phyloP scores from a whole-genome alignment of 1,284 basidiomycete genomes.

The Ustilago sp. region DNA sequence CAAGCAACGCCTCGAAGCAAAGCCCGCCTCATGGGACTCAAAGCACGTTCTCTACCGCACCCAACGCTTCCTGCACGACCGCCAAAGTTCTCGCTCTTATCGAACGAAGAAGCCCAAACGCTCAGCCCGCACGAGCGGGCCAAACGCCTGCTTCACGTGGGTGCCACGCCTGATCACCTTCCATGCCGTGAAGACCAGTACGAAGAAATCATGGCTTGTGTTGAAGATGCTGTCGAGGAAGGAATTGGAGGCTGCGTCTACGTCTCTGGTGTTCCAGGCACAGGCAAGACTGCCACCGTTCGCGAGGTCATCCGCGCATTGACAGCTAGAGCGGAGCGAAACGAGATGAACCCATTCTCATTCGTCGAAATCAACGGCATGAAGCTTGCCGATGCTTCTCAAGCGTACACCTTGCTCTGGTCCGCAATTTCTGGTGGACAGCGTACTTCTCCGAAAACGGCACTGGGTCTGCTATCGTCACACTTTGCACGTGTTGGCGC shows the following conservation, averaged over 20 bases:
- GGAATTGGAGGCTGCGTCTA: constrained; percentile 95
- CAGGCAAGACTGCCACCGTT: constrained; percentile 91
- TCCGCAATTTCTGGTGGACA: constrained; percentile 54
- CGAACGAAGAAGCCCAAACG: constrained; percentile 29
- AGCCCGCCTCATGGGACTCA: constrained; percentile 46
- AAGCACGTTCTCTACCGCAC: constrained; percentile 39
- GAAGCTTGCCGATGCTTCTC: constrained; percentile 71
- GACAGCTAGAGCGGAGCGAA: constrained; percentile 40
- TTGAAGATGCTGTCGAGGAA: constrained; percentile 88
- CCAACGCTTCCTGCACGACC: constrained; percentile 55
- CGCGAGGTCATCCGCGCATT: constrained; percentile 86
- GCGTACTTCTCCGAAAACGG: constrained; percentile 57
- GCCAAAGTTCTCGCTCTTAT: constrained; percentile 50
- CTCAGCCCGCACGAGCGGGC: constrained; percentile 61
- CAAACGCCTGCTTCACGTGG: constrained; percentile 82
- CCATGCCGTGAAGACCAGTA: constrained; percentile 93
- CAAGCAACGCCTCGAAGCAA: constrained; percentile 47
- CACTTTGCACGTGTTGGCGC: constrained; percentile 54
- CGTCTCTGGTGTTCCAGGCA: constrained; percentile 90
- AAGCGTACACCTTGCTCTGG: constrained; percentile 67
- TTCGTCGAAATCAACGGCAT: constrained; percentile 99
- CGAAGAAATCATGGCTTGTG: constrained; percentile 79
- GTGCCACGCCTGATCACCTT: constrained; percentile 87
- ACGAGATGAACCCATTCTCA: constrained; percentile 92
- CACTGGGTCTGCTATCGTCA: constrained; percentile 48